These are phyloP conservation scores for Fusarium illudens DNA, from an alignment of 2,329 filamentous ascomycete genomes.

Conservation along the genomic window DNA sequence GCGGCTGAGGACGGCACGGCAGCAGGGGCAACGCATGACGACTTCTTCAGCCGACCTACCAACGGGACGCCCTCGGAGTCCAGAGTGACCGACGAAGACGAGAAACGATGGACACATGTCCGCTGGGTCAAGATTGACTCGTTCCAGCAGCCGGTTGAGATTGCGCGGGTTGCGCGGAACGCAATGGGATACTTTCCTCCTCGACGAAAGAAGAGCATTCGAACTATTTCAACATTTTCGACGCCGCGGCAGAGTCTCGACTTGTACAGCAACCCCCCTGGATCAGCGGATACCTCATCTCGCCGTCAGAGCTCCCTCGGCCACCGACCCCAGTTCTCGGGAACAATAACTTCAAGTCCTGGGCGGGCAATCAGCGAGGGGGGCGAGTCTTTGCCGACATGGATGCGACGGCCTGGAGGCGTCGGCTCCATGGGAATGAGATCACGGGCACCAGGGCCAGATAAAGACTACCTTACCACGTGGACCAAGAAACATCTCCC, in stretches of 20 bases:
- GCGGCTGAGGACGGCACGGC: slow-evolving; percentile 39
- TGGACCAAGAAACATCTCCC: slow-evolving; percentile 87
- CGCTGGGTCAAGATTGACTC: slow-evolving; percentile 87
- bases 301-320: slow-evolving; percentile 56
- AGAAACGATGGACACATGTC: slow-evolving; percentile 83
- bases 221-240: slow-evolving; percentile 70
- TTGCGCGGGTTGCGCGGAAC: slow-evolving; percentile 82
- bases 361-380: slow-evolving; percentile 51
- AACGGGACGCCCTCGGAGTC: slow-evolving; percentile 46
- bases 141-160: slow-evolving; percentile 75
- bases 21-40: slow-evolving; percentile 46
- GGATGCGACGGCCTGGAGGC: slow-evolving; percentile 85
- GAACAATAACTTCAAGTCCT: slow-evolving; percentile 48
- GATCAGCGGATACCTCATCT: slow-evolving; percentile 48
- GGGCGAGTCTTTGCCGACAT: slow-evolving; percentile 57
- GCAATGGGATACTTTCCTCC: slow-evolving; percentile 92
- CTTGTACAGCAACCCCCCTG: slow-evolving; percentile 56
- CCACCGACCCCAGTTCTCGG: slow-evolving; percentile 46
- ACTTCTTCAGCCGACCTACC: slow-evolving; percentile 52
- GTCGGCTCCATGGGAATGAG: slow-evolving; percentile 82
- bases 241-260: slow-evolving; percentile 75
- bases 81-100: slow-evolving; percentile 55
- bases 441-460: slow-evolving; percentile 80
- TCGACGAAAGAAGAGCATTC: slow-evolving; percentile 82
- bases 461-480: slow-evolving; percentile 82